Base-by-base conservation (phyloP, 2,329 filamentous ascomycete species). In the Truncatella angustata region DNA sequence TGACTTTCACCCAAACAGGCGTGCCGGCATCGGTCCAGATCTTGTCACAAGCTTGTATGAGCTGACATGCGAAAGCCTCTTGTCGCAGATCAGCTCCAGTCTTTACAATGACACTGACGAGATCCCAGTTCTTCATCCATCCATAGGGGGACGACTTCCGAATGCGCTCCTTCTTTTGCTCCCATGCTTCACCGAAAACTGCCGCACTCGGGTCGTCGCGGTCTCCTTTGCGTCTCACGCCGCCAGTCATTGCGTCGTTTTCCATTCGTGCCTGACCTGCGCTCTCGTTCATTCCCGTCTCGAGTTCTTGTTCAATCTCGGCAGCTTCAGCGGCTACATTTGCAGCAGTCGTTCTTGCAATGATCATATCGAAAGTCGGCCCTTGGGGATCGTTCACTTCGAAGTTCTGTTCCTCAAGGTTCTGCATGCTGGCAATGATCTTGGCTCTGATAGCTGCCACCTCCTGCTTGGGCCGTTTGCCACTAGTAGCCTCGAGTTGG, bases 371-470 rank as follows among this genome's bases (percentile, higher is more conserved):
- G 59, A 94, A 93, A 0, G 86, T 92, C 16, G 89, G 87, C 0
- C 83, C 79, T 54, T 84, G 80, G n/a, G 75, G 74, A 46, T 91
- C 88, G 56, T 91, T 88, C 2, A 83, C 72, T 46, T 91, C 85
- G 61, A 94, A 94, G 65, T 85, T 92, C 66, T 93, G 87, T 68
- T 94, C 90, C 68, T 94, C 90, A 7, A 94, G 73, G 58, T 81
- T 91, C 67, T 94, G 90, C 90, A 94, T 94, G 67, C 89, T 93
- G 3, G 90, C 90, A 61, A 94, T 94, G 57, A 94, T 94, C 70
- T 90, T 91, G 36, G 88, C 85, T 60, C 90, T 81, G 66, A 94
- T 94, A 6, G 89, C 87, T 16, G 88, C 90, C 4, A 94, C 90
- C 69, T 94, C 90, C 26, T 85, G 83, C 64, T 82, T 88, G 1